Conservation (phyloP, 1,284 basidiomycete genomes). For the Apiotrichum akiyoshidainum region DNA sequence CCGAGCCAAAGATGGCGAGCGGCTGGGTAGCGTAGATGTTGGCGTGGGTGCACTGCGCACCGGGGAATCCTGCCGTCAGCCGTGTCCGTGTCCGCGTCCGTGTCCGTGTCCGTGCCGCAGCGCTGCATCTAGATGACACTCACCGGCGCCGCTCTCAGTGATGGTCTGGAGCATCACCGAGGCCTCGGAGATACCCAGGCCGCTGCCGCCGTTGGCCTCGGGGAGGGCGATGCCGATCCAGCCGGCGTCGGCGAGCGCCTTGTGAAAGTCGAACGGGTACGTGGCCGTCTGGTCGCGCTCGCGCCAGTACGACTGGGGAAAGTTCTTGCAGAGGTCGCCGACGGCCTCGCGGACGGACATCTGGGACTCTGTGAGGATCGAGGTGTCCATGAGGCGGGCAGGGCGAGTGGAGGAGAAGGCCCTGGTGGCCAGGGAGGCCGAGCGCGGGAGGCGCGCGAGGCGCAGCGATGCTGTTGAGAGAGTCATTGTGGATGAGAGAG, state of each 20-base stretch:
- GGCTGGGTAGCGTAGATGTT: conserved; percentile 26
- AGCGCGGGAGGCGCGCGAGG: not conserved
- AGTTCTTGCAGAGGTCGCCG: conserved; percentile 10
- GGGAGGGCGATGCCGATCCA: conserved; percentile 22
- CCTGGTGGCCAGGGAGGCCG: not conserved
- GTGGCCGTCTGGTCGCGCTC: conserved; percentile 15
- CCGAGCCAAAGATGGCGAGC: conserved; percentile 22
- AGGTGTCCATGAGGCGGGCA: conserved; percentile 17
- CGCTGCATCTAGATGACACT: no score
- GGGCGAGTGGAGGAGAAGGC: conserved; percentile 7
- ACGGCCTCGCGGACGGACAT: conserved; percentile 17
- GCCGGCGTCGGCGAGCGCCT: conserved; percentile 21
- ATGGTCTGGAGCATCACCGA: conserved; percentile 24
- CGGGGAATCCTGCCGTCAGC: conserved; percentile 15
- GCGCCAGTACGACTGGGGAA: conserved; percentile 22
- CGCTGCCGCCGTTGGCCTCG: conserved; percentile 19
- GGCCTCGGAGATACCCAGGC: conserved; percentile 19
- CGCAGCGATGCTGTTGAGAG: not conserved
- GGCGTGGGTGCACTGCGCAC: conserved; percentile 21
- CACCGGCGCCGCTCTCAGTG: conserved; percentile 19
- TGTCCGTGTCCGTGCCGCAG: no score
- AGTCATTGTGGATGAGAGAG: not conserved
- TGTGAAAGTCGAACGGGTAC: conserved; percentile 22
- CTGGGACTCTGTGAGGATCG: conserved; percentile 22
- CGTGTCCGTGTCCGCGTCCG: no score